Evolutionary conservation across 2,329 filamentous ascomycete genomes (phyloP), one percentile per base, ranked within the genome.

Genomic region (Ceratocystis papillata): DNA sequence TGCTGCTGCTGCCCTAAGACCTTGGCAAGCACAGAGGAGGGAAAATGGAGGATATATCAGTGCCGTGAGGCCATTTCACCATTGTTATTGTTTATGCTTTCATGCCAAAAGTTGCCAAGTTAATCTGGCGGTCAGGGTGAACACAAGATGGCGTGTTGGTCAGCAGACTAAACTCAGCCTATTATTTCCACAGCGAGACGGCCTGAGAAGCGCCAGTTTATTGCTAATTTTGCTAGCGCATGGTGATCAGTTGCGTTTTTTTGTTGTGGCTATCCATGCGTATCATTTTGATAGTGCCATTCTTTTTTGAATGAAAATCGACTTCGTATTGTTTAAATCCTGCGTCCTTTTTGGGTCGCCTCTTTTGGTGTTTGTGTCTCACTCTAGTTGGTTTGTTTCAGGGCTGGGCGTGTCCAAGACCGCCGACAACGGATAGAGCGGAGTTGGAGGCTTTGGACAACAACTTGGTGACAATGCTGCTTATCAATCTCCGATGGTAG

Each of bases 401-500:
- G 28, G 53, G 53, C 20, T 28, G 20, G 50, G 28, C 12, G 20
- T 25, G 22, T 25, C 3, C 28, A 30, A 15, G 20, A 2, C 20
- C 15, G 50, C 50, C 46, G 46, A 48, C 46, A 48, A 48, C 46
- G 46, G 46, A 41, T 41, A 41, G 37, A 41, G 37, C 10, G 12
- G 3, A 15, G 10, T 41, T 41, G 37, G 3, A 41, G 37, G 12
- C 37, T 41, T 41, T 12, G 12, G 10, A 57, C 15, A 25, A 28
- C 12, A 55, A 57, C 10, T 5, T 57, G 53, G 28, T 30, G 53
- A 57, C 30, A 28, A 30, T 33, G 25, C 37, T 33, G 53, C 53
- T 57, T 57, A 57, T 57, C 53, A 57, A 57, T 57, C 53, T 57
- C 53, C 53, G 53, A 57, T 17, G 17, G 15, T 57, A 33, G 30